Percentiles rank a stretch among this genome's conserved stretches.
phyloP scores from a whole-genome alignment of 2,329 filamentous ascomycete genomes.

The Fusarium protoensiforme region DNA sequence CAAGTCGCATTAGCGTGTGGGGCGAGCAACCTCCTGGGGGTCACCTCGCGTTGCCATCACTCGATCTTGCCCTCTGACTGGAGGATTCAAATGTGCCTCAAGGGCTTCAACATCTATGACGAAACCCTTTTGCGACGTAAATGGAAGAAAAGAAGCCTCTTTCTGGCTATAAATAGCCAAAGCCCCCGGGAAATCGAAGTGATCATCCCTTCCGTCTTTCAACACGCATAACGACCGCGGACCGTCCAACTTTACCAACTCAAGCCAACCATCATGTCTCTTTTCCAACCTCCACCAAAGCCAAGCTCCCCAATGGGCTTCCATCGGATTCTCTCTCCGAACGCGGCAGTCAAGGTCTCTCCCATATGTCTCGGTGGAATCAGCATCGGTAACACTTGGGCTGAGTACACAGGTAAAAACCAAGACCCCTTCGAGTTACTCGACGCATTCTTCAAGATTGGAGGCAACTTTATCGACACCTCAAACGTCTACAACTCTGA shows the following conservation, averaged over 20 bases:
- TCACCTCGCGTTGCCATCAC: not conserved
- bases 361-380: constrained; percentile 42
- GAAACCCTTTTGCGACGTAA: not conserved
- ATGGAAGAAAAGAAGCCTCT: not conserved
- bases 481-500: constrained; percentile 61
- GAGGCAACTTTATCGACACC: constrained; percentile 73
- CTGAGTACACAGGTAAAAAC: constrained; percentile 49
- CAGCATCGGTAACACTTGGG: constrained; percentile 38
- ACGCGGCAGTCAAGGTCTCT: constrained; percentile 37
- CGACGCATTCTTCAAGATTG: constrained; percentile 63
- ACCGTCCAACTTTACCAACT: not conserved
- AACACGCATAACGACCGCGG: not conserved
- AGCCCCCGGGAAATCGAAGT: not conserved
- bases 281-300: constrained; percentile 8
- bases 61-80: not conserved
- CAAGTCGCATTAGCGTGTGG: constrained; percentile 1
- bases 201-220: not conserved
- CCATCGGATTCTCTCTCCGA: constrained; percentile 37
- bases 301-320: constrained; percentile 31
- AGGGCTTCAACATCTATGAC: not conserved
- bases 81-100: not conserved
- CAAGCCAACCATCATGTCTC: not conserved
- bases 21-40: not conserved
- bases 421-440: constrained; percentile 65
- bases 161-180: not conserved